Base-by-base conservation (phyloP, 192 early-diverging fungal species). In the Lunasporangiospora selenospora region DNA sequence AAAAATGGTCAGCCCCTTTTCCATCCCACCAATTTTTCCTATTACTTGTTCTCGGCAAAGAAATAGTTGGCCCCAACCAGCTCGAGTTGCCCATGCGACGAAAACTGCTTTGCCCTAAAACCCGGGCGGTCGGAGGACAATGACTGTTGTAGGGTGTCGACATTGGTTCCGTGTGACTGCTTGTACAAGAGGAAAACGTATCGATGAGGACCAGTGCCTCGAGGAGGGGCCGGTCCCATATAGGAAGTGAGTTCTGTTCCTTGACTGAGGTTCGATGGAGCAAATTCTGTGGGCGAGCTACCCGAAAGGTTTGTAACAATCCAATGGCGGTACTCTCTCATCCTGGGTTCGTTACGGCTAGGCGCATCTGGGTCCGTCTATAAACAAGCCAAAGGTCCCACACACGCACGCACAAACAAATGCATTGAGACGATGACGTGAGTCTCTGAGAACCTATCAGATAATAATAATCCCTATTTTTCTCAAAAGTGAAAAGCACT, bases 331-430 rank as follows among this genome's bases (percentile, higher is more conserved):
- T 75, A 87, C 37, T 84, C 70, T 27, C 81, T 65, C 27, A 55
- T 61, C 26, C 59, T 75, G 11, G 77, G 81, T 30, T 83, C 48
- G 0, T 30, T 39, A 19, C 70, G 66, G 45, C 76, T 75, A 12
- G 85, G 85, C 21, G 83, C 85, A 66, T 87, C 85, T 15, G 83
- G 83, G 49, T 87, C 85, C 21, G 75, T 59, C 83, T 83, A 48
- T 23, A n/a, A n/a, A n/a, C n/a, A n/a, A n/a, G n/a, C n/a, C n/a
- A n/a, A n/a, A n/a, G n/a, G n/a, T n/a, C n/a, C n/a, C n/a, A 65
- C 18, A 4, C 52, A 37, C 8, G 47, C 56, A 21, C 3, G 18
- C 11, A 26, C 16, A 43, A 5, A 24, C 30, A 52, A 24, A 34
- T 36, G 49, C 24, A 15, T 36, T 44, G 27, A 24, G n/a, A 8